Percentiles rank a stretch among this genome's conserved stretches.
phyloP scores from a whole-genome alignment of 305 asterid species.

The Solanum aculeatissimum region DNA sequence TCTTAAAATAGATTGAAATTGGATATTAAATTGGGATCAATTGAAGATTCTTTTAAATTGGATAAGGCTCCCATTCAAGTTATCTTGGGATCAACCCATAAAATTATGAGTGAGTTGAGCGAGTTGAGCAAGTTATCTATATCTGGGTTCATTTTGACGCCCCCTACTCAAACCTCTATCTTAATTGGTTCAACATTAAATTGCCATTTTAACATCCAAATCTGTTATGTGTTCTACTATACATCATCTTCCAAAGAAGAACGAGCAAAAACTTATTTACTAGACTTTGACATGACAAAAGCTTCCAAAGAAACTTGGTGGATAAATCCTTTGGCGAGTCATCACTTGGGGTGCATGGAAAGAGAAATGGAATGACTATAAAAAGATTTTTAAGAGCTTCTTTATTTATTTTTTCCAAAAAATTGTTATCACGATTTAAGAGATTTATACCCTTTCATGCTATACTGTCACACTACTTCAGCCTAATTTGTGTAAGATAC shows the following conservation, averaged over 20 bases:
- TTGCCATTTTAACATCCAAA: not conserved
- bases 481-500: not conserved
- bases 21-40: too few relatives aligned
- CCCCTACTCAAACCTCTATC: not conserved
- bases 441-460: not conserved
- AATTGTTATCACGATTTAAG: not conserved
- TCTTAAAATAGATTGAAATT: too few relatives aligned
- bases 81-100: too few relatives aligned
- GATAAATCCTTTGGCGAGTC: not conserved
- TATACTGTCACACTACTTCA: not conserved
- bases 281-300: not conserved
- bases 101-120: too few relatives aligned
- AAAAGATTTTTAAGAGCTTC: not conserved
- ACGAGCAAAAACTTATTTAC: not conserved
- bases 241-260: not conserved
- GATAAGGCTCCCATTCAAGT: too few relatives aligned
- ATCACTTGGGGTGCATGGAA: not conserved
- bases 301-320: not conserved
- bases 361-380: not conserved
- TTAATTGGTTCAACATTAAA: not conserved
- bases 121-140: too few relatives aligned
- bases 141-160: too few relatives aligned
- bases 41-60: too few relatives aligned
- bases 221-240: not conserved
- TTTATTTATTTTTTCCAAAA: not conserved